Percentiles rank a stretch among this genome's conserved stretches.
These are phyloP conservation scores for Triangularia setosa DNA, from an alignment of 2,329 filamentous ascomycete genomes.

Conservation along the genomic window DNA sequence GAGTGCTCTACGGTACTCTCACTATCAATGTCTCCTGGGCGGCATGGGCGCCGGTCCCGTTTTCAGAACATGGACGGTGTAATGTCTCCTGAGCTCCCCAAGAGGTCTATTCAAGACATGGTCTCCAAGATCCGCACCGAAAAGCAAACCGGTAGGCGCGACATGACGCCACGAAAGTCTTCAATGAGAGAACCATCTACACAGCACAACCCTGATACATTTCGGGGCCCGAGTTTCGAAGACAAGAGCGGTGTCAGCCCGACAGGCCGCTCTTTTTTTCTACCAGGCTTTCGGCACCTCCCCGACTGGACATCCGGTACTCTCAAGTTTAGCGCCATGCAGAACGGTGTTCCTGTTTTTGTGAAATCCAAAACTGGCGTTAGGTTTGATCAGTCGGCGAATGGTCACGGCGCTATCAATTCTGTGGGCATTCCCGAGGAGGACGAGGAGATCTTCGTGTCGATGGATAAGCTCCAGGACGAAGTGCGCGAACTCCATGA, in stretches of 20 bases:
- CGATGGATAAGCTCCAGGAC: slow-evolving; percentile 58
- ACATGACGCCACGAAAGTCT: not conserved
- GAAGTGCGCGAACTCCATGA: slow-evolving; percentile 54
- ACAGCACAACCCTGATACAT: slow-evolving; percentile 1
- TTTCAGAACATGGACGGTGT: slow-evolving; percentile 20
- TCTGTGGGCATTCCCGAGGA: slow-evolving; percentile 48
- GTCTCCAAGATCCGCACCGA: slow-evolving; percentile 28
- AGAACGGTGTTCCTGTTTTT: slow-evolving; percentile 53
- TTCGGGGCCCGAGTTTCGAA: not conserved
- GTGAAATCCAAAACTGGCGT: slow-evolving; percentile 52
- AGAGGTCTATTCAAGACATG: slow-evolving; percentile 27
- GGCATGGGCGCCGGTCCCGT: slow-evolving; percentile 26
- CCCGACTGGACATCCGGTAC: slow-evolving; percentile 55
- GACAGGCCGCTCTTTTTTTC: slow-evolving; percentile 49
- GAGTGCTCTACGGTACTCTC: slow-evolving; percentile 45
- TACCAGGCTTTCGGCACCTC: slow-evolving; percentile 53
- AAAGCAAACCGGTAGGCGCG: slow-evolving; percentile 19
- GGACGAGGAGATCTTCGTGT: slow-evolving; percentile 56
- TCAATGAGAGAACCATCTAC: slow-evolving; percentile 6
- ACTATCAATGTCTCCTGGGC: slow-evolving; percentile 38
- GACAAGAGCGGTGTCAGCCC: slow-evolving; percentile 33
- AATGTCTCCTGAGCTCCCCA: slow-evolving; percentile 17
- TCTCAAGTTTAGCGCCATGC: slow-evolving; percentile 48
- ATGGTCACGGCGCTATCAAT: slow-evolving; percentile 47
- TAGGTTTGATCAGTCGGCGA: slow-evolving; percentile 32